Base-by-base conservation (phyloP, 352 stramenopile species). In the Thalassiosira livingstoniorum region DNA sequence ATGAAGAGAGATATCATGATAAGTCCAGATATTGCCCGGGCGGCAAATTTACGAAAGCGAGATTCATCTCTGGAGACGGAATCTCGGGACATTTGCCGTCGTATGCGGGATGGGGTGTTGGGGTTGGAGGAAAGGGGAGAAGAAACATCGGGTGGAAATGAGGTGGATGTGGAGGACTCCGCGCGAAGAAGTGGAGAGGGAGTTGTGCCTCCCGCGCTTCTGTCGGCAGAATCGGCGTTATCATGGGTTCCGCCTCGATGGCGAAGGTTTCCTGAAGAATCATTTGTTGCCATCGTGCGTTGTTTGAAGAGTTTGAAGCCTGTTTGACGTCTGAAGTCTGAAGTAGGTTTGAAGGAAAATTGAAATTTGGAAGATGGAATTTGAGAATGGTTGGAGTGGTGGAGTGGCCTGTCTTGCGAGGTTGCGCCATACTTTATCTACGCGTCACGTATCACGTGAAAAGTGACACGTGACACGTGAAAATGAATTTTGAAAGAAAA, bases 1-100 rank as follows among this genome's bases (percentile, higher is more conserved):
- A 87, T 51, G 75, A 95, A 95, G 45, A 87, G 67, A 15, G 53
- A 65, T 60, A 94, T 86, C 74, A 94, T 90, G 13, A 82, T 63
- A 23, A 86, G 29, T 7, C 86, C 85, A 43, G 67, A 92, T 11
- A 87, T 42, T 4, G 82, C 55, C 1, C 90, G 83, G 0, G 82
- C 88, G 39, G 88, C 15, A 21, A 94, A 88, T 77, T 94, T 94
- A 1, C 54, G 29, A 4, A 71, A n/a, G 34, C 73, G 70, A 25
- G 78, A 82, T 82, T 93, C 89, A 58, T 91, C 80, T 37, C 84
- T 89, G 53, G 45, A 42, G 7, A 88, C 67, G 29, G 74, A 63
- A 47, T 35, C 42, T 61, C 18, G 45, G 15, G 43, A 58, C 80
- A 83, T 75, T 35, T 61, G 29, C 2, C 35, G 23, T 23, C 63